Evolutionary conservation across 2,329 filamentous ascomycete genomes (phyloP), one percentile per base, ranked within the genome.

Genomic region (Talaromyces funiculosus): DNA sequence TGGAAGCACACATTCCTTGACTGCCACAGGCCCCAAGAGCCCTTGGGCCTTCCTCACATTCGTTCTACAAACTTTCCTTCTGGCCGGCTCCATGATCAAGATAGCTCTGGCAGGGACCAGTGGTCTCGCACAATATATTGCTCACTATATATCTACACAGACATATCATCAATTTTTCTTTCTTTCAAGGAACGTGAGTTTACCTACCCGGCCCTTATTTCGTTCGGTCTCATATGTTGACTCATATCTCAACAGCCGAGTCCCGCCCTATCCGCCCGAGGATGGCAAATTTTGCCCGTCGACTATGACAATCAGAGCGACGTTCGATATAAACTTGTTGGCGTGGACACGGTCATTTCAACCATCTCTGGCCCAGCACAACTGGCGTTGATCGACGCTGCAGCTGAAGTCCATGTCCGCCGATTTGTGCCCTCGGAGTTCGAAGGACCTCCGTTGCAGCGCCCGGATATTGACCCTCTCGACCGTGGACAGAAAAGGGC

Each of bases 351-450:
- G 10, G 83, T 91, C 66, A 88, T 92, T 60, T 92, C 88, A 1
- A 92, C 88, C 1, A 84, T 92, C 53, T 83, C 82, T 1, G 87
- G 87, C 3, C 75, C 74, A 18, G 79, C 86, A 31, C 89, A 92
- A 69, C 79, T 90, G 47, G 84, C 84, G 63, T 81, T 92, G 33
- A 90, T 92, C 71, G 84, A 88, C 66, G 88, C 89, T 1, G 87
- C 89, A 0, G 83, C 86, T 16, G 77, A 80, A 55, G 84, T 82
- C 18, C 80, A 83, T 18, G 88, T 92, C 1, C 81, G 83, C 16
- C 81, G 84, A 37, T 92, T 92, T 68, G 85, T 90, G 3, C 88
- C 89, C 1, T 87, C 88, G 6, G 89, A 91, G 67, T 92, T 91
- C 66, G 87, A 90, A 74, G 89, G 89, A 1, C 78, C 78, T 33